Percentiles rank a stretch among this genome's conserved stretches.
Conservation (phyloP, 495 filamentous ascomycete genomes). For the Penicillium robsamsonii region DNA sequence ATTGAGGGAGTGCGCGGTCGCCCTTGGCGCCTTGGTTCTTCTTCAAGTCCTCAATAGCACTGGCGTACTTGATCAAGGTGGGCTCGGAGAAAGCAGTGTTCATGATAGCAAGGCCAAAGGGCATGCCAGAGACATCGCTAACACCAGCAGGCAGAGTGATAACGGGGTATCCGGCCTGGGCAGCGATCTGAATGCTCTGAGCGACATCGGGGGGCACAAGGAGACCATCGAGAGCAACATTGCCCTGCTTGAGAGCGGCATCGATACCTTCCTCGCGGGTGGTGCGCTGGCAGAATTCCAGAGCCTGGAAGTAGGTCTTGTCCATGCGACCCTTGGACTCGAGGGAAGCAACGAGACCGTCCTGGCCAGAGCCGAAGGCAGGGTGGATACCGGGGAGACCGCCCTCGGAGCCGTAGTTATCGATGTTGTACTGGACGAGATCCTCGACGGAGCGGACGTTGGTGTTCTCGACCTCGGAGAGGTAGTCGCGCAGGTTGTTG, state of each 20-base stretch:
- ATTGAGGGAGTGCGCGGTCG: constrained; percentile 49
- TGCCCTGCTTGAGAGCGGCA: constrained; percentile 54
- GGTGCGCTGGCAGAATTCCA: constrained; percentile 56
- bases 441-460: constrained; percentile 63
- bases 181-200: constrained; percentile 56
- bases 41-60: constrained; percentile 68
- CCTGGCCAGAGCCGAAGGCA: constrained; percentile 69
- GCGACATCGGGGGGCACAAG: constrained; percentile 67
- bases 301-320: constrained; percentile 62
- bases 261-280: constrained; percentile 67
- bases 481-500: constrained; percentile 66
- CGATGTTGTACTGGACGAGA: constrained; percentile 64
- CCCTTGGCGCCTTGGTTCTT: constrained; percentile 33
- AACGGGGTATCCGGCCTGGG: constrained; percentile 65
- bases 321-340: constrained; percentile 60
- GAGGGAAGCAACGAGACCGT: constrained; percentile 61
- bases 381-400: constrained; percentile 60
- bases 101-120: constrained; percentile 67
- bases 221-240: constrained; percentile 53
- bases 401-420: constrained; percentile 66
- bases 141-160: constrained; percentile 64
- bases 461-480: constrained; percentile 63
- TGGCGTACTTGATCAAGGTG: constrained; percentile 59
- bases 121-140: constrained; percentile 58
- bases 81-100: constrained; percentile 63